A percentile compares a stretch with the other conserved stretches of the same genome.
phyloP scores from a whole-genome alignment of 2,329 filamentous ascomycete species.

The Aspergillus neotritici region DNA sequence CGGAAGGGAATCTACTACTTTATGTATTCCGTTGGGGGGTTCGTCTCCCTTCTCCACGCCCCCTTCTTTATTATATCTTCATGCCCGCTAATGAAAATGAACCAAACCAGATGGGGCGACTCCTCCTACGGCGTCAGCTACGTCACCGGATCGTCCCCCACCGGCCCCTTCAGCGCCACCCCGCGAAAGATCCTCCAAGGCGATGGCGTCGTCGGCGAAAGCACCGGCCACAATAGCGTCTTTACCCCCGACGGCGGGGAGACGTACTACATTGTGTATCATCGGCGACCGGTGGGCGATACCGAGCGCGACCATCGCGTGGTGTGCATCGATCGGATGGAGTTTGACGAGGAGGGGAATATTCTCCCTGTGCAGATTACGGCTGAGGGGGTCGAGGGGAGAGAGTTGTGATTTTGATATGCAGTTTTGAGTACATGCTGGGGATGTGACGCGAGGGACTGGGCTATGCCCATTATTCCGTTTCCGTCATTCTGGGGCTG shows the following conservation, averaged over 20 bases:
- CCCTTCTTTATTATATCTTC: background rate
- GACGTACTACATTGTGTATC: slow-evolving; percentile 45
- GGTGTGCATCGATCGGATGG: slow-evolving; percentile 46
- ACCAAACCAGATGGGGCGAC: slow-evolving; percentile 39
- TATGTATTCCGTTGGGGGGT: slow-evolving; percentile 43
- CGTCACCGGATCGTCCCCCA: slow-evolving; percentile 36
- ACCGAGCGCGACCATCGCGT: slow-evolving; percentile 44
- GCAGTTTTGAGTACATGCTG: too few species aligned
- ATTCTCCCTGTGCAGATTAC: slow-evolving; percentile 42
- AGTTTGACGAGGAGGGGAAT: slow-evolving; percentile 42
- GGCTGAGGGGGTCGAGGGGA: slow-evolving; percentile 20
- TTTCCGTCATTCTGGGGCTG: too few species aligned
- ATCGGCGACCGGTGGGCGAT: slow-evolving; percentile 43
- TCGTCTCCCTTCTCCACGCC: slow-evolving; percentile 2
- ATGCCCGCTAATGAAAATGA: slow-evolving; percentile 1
- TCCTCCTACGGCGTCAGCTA: slow-evolving; percentile 45
- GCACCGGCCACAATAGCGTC: slow-evolving; percentile 42
- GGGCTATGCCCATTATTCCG: too few species aligned
- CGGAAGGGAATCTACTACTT: slow-evolving; percentile 40
- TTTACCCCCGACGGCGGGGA: slow-evolving; percentile 33
- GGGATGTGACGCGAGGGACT: too few species aligned
- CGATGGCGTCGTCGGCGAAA: slow-evolving; percentile 21
- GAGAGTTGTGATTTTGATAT: slow-evolving; percentile 3
- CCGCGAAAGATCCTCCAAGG: slow-evolving; percentile 34
- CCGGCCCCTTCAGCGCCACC: slow-evolving; percentile 39